A percentile compares a stretch with the other conserved stretches of the same genome.
phyloP scores from a whole-genome alignment of 345 rosid species.

The Eucalyptus leucophloia region DNA sequence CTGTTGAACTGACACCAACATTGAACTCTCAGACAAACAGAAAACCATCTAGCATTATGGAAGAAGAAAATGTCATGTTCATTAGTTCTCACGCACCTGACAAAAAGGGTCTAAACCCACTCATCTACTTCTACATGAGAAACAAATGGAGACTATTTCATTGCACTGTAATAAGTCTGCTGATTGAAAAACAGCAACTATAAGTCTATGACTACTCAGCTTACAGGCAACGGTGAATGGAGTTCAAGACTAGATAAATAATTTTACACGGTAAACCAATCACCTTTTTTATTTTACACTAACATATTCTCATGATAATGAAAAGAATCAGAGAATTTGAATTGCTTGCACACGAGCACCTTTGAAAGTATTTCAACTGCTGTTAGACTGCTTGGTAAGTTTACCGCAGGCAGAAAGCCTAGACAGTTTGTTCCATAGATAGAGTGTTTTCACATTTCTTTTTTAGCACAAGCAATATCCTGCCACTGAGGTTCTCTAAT shows the following conservation, averaged over 20 bases:
- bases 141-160: neutral
- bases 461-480: neutral
- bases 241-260: neutral
- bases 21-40: neutral
- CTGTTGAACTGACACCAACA: conserved; percentile 62
- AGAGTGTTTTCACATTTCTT: neutral
- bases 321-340: neutral
- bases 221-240: neutral
- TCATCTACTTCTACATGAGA: neutral
- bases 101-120: neutral
- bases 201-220: neutral
- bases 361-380: neutral
- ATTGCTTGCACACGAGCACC: neutral
- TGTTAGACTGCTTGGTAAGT: neutral
- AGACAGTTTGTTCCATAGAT: neutral
- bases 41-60: neutral
- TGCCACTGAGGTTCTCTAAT: neutral
- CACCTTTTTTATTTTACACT: neutral
- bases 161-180: neutral
- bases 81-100: neutral
- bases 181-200: neutral
- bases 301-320: neutral
- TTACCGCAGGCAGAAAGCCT: neutral
- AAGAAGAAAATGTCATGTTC: neutral
- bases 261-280: neutral